Conservation (phyloP, 805 yeast species). For the Tetrapisispora nanseiensis region DNA sequence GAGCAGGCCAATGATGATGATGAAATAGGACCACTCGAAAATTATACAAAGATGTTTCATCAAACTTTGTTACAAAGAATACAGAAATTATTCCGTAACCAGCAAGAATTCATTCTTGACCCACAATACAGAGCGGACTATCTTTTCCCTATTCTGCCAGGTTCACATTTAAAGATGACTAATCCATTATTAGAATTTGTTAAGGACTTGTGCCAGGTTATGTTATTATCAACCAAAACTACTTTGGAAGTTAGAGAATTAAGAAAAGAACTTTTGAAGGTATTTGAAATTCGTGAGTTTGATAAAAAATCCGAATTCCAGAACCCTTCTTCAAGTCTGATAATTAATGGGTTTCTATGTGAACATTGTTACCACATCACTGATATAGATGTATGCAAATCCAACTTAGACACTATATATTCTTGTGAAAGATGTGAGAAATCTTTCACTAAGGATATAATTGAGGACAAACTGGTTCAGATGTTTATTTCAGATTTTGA, state of each 20-base stretch:
- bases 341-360: conserved; percentile 63
- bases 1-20: conserved; percentile 30
- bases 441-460: conserved; percentile 50
- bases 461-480: conserved; percentile 73
- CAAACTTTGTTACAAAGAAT: conserved; percentile 58
- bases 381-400: conserved; percentile 77
- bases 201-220: conserved; percentile 63
- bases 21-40: conserved; percentile 33
- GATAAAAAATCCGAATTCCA: conserved; percentile 60
- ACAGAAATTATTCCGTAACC: conserved; percentile 53
- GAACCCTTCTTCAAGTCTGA: conserved; percentile 65
- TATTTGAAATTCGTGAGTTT: conserved; percentile 80
- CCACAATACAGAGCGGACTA: conserved; percentile 56
- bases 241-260: conserved; percentile 64
- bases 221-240: conserved; percentile 53
- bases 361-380: conserved; percentile 63
- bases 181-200: conserved; percentile 77
- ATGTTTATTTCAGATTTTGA: conserved; percentile 47
- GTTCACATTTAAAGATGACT: conserved; percentile 46
- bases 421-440: conserved; percentile 57
- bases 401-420: conserved; percentile 42
- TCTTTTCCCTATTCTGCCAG: conserved; percentile 67
- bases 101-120: conserved; percentile 62
- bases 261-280: conserved; percentile 59
- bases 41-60: conserved; percentile 48